Conservation (phyloP, 305 asterid genomes). For the Fraxinus baroniana region DNA sequence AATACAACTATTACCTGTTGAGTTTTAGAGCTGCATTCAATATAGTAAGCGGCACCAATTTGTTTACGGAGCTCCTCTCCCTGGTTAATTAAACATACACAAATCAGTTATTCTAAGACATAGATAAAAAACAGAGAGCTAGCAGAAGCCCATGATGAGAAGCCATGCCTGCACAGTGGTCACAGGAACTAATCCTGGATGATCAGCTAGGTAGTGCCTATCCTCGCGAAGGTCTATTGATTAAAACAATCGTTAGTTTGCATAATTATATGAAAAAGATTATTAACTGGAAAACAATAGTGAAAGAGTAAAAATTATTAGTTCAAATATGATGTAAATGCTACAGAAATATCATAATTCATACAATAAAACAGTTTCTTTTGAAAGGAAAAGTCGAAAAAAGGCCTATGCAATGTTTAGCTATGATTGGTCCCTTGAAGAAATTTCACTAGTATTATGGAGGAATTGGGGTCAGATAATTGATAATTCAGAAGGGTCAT, state of each 20-base stretch:
- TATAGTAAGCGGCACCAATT: constrained; percentile 78
- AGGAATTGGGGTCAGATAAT: neutral
- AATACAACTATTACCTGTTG: constrained; percentile 59
- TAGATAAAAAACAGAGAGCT: neutral
- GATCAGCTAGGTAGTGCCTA: constrained; percentile 81
- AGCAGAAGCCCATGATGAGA: constrained; percentile 1
- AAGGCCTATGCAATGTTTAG: neutral
- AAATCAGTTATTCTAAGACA: constrained; percentile 2
- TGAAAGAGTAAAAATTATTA: neutral
- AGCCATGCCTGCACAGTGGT: constrained; percentile 71
- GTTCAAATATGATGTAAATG: neutral
- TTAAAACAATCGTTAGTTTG: constrained; percentile 21
- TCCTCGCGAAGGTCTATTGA: constrained; percentile 87
- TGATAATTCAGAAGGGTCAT: neutral
- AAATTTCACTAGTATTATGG: neutral
- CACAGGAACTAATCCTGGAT: constrained; percentile 89
- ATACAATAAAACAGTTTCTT: neutral
- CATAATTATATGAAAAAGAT: neutral
- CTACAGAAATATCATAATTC: neutral
- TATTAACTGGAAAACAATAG: neutral
- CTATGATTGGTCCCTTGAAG: neutral
- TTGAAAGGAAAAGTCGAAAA: neutral
- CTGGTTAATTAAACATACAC: constrained; percentile 35
- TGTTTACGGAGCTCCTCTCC: constrained; percentile 98
- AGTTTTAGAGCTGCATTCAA: constrained; percentile 94